Conservation (phyloP, 805 yeast genomes). For the Myxozyma neglecta region DNA sequence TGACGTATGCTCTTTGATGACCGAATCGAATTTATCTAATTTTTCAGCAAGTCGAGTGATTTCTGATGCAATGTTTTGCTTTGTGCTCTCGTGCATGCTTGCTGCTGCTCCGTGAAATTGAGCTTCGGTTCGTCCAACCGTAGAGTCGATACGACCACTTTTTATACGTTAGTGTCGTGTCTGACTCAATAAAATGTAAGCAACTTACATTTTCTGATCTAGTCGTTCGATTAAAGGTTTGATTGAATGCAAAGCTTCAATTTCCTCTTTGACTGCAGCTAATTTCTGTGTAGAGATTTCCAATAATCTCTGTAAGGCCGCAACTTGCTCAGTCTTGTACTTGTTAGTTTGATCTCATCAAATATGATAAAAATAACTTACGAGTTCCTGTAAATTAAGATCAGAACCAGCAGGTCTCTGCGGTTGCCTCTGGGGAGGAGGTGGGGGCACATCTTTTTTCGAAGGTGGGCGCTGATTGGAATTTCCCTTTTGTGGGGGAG, state of each 20-base stretch:
- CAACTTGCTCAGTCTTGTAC: slow-evolving; percentile 4
- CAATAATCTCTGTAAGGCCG: slow-evolving; percentile 4
- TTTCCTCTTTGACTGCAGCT: slow-evolving; percentile 19
- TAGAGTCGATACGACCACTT: slow-evolving; percentile 27
- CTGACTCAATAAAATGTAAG: too few species aligned
- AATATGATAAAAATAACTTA: not conserved
- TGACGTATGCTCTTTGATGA: slow-evolving; percentile 37
- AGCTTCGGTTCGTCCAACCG: slow-evolving; percentile 24
- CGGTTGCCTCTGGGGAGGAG: slow-evolving; percentile 6
- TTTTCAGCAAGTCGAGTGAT: slow-evolving; percentile 22
- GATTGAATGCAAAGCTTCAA: slow-evolving; percentile 21
- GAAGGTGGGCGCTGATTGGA: slow-evolving; percentile 1
- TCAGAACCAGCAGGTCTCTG: slow-evolving; percentile 6
- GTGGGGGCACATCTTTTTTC: not conserved
- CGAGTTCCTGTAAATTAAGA: slow-evolving; percentile 1
- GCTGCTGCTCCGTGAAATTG: slow-evolving; percentile 32
- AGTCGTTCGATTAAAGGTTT: slow-evolving; percentile 25
- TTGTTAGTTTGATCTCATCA: not conserved
- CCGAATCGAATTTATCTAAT: slow-evolving; percentile 23
- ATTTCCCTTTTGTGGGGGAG: not conserved
- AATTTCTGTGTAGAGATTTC: slow-evolving; percentile 10
- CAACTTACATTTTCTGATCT: slow-evolving; percentile 26
- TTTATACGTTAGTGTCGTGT: not conserved
- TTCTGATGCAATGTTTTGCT: slow-evolving; percentile 28
- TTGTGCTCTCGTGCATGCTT: slow-evolving; percentile 29